Evolutionary conservation across 148 eudicot genomes (phyloP), one percentile per base, ranked within the genome.

Genomic region (Fagopyrum esculentum): DNA sequence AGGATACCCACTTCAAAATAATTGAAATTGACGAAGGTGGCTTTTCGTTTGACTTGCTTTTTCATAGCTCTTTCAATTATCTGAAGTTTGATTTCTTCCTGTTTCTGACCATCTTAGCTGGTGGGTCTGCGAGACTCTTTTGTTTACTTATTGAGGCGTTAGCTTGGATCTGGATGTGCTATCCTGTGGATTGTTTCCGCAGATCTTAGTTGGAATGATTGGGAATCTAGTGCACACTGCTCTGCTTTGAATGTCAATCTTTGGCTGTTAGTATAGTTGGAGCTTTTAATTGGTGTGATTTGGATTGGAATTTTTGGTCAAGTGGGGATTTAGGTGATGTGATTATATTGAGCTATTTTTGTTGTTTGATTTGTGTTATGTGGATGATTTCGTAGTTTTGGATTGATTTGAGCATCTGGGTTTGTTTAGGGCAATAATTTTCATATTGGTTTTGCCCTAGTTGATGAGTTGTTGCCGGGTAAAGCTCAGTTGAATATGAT

Each of bases 131-230:
- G 17, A 43, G 71, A 5, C 6, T 17, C 40, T 35, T 35, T 19
- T 57, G 4, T 57, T 13, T 17, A 19, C n/a, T 17, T 17, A 19
- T 57, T 17, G 29, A 57, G 63, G 63, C 22, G 6, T 15, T 55
- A 16, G 59, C 46, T 66, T 66, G 71, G 71, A 66, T 66, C 71
- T 66, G 71, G 71, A 66, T 46, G 47, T 66, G 35, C 64, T 59
- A 6, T 19, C 17, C 30, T 59, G 46, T 43, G 17, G 47, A 40
- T 13, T 35, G 6, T 10, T 13, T 15, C 6, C 46, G 46, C 43
- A 66, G 71, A 66, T 66, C 46, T 66, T 66, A 43, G 47, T 13
- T 66, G 46, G 71, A 66, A 35, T 66, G 71, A 40, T 66, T 66
- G 71, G 71, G 19, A 40, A 66, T 43, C 71, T 66, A 40, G 47